A percentile compares a stretch with the other conserved stretches of the same genome.
These are phyloP conservation scores for Picea sitchensis DNA, from an alignment of 75 land plant species.

Conservation along the genomic window DNA sequence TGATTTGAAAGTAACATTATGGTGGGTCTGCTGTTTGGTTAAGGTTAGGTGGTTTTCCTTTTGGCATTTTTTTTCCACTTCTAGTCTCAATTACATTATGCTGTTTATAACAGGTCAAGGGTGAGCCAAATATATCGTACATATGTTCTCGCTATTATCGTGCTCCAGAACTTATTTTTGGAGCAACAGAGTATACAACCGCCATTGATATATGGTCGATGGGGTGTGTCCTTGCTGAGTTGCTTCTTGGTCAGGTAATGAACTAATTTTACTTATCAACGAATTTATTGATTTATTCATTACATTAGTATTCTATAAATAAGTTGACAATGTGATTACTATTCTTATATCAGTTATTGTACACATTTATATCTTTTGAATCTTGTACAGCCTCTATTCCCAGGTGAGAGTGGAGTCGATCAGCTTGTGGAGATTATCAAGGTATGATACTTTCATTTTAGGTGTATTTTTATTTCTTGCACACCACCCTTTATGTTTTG, in stretches of 20 bases:
- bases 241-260: conserved; percentile 79
- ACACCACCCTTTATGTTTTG: neutral
- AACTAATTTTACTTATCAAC: neutral
- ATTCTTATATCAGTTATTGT: neutral
- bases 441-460: conserved; percentile 19
- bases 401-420: conserved; percentile 87
- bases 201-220: conserved; percentile 86
- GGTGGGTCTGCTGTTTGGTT: neutral
- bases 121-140: conserved; percentile 77
- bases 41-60: neutral
- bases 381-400: conserved; percentile 66
- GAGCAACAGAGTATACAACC: conserved; percentile 80
- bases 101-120: conserved; percentile 48
- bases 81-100: neutral
- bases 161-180: conserved; percentile 85
- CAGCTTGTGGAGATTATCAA: conserved; percentile 88
- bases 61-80: neutral
- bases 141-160: conserved; percentile 86
- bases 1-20: neutral
- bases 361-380: neutral
- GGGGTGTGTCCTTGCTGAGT: conserved; percentile 78
- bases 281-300: too few relatives aligned
- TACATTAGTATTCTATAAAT: neutral
- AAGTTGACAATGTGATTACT: neutral
- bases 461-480: neutral